Evolutionary conservation across 2,329 filamentous ascomycete genomes (phyloP), one percentile per base, ranked within the genome.

Genomic region (Ophiocordyceps robertsii): DNA sequence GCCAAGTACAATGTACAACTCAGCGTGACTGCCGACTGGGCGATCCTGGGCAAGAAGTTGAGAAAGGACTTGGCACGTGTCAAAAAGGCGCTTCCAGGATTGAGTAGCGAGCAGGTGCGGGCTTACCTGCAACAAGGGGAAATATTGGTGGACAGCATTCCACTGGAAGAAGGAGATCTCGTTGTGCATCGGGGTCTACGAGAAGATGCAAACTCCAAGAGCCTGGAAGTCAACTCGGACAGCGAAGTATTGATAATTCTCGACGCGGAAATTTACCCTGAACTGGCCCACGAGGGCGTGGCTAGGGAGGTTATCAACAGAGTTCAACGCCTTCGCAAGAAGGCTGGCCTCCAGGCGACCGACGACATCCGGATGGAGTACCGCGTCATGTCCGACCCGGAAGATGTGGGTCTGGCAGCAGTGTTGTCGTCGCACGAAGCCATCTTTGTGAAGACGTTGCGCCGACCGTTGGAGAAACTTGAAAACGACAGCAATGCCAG

Each of bases 351-450:
- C 41, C 78, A 89, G 49, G 80, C 88, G 1, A 96, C 90, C 0
- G 92, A 98, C 56, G 92, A 96, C 56, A 81, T 98, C 48, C 85
- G 83, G 66, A 95, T 98, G 84, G 84, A 93, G 61, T 96, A 95
- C 66, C 73, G 72, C 44, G 78, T 96, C 6, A 65, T 93, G 39
- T 73, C 77, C 8, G 88, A 95, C 56, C 84, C 85, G 0, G 84
- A 92, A 2, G 73, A 77, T 37, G 72, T 89, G 45, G 86, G 85
- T 6, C 62, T 95, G 21, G 76, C 73, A 44, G 69, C 73, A 43
- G 80, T 80, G 3, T 87, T 93, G 56, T 69, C 75, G 49, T 73
- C 73, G 32, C 84, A 93, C 56, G 64, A 73, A 19, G 61, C 69
- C 37, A 67, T 74, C 30, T 85, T 94, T 55, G 80, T 84, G 60